Evolutionary conservation across 257 asterid genomes (phyloP).

Genomic region (Penstemon barbatus): DNA sequence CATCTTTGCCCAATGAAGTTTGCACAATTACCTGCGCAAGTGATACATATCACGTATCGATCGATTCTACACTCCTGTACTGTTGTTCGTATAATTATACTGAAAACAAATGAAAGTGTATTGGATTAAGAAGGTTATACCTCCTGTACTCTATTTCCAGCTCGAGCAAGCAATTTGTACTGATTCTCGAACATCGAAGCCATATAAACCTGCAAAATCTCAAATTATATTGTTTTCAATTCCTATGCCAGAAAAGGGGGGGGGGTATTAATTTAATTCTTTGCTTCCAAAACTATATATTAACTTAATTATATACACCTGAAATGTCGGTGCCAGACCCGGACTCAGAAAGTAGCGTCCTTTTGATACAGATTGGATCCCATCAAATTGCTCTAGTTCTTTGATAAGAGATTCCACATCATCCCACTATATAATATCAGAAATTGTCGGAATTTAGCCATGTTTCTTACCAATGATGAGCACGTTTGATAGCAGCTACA

Average conservation of each 20-base stretch:
- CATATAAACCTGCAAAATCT: slow-evolving; percentile 70
- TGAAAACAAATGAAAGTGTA: neutral
- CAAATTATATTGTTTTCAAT: neutral
- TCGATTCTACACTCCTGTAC: too few species aligned
- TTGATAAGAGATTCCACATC: slow-evolving; percentile 83
- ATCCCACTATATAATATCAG: slow-evolving; percentile 55
- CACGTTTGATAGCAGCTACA: neutral
- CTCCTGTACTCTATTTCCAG: slow-evolving; percentile 89
- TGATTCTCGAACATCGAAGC: slow-evolving; percentile 79
- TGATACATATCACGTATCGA: neutral
- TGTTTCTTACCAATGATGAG: neutral
- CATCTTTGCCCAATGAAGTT: slow-evolving; percentile 72
- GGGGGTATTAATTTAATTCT: neutral
- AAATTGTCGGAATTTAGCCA: neutral
- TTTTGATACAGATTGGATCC: slow-evolving; percentile 79
- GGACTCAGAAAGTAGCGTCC: slow-evolving; percentile 89
- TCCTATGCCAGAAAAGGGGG: neutral
- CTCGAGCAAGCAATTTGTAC: slow-evolving; percentile 93
- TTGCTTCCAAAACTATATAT: neutral
- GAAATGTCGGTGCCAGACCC: slow-evolving; percentile 95
- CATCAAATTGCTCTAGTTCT: slow-evolving; percentile 64
- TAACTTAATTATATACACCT: slow-evolving; percentile 47
- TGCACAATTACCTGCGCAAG: slow-evolving; percentile 66
- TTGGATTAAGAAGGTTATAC: slow-evolving; percentile 35
- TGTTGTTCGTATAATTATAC: slow-evolving; percentile 2